These are phyloP conservation scores for Fusarium illudens DNA, from an alignment of 2,329 filamentous ascomycete species.

Conservation along the genomic window DNA sequence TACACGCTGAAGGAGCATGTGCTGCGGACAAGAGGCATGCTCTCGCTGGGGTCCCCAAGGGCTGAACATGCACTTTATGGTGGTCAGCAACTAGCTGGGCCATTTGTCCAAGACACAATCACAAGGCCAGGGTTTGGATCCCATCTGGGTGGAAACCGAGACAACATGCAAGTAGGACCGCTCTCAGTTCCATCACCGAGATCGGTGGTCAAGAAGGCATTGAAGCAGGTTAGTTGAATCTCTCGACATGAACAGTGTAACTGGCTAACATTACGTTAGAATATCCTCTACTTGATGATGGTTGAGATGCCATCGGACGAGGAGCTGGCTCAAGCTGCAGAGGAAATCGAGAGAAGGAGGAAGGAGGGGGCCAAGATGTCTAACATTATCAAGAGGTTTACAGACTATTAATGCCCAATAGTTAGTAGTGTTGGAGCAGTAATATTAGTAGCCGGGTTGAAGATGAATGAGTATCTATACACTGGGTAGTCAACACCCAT, in stretches of 20 bases:
- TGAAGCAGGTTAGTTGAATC: conserved; percentile 2
- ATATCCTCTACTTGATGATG: conserved; percentile 28
- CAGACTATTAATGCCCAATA: neutral
- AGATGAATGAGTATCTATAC: neutral
- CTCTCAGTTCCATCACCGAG: neutral
- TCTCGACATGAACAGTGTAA: neutral
- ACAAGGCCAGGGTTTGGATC: neutral
- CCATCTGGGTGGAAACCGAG: neutral
- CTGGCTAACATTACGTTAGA: conserved; percentile 4
- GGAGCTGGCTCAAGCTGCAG: conserved; percentile 18
- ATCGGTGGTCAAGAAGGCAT: conserved; percentile 1
- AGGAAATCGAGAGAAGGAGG: conserved; percentile 6
- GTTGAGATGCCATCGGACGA: conserved; percentile 27
- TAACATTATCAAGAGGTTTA: conserved; percentile 2
- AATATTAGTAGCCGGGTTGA: neutral
- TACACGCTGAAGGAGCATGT: conserved; percentile 2
- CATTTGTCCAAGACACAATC: neutral
- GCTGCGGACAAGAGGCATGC: neutral
- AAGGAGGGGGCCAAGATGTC: conserved; percentile 2
- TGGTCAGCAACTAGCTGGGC: neutral
- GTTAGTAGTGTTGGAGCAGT: neutral
- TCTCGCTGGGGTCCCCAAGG: neutral
- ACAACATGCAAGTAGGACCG: neutral
- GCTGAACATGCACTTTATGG: neutral
- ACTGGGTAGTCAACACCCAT: neutral